Conservation (phyloP, 768 basidiomycete genomes). For the Tephrocybe sp. region DNA sequence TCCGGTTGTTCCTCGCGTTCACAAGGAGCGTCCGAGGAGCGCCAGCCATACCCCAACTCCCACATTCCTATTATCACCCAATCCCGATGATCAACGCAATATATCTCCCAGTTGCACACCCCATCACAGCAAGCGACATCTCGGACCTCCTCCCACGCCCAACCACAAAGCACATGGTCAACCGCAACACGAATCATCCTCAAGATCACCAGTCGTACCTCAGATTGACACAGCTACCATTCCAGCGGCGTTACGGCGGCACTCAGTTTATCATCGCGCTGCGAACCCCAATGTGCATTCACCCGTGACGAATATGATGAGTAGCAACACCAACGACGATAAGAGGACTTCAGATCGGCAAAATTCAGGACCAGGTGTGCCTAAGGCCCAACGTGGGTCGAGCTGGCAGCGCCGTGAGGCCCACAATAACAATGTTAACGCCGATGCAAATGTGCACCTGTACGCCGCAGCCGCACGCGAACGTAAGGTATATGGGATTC, state of each 20-base stretch:
- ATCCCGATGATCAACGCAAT: slow-evolving; percentile 10
- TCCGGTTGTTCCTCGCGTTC: neutral
- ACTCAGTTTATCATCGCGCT: slow-evolving; percentile 28
- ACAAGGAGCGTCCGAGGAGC: slow-evolving; percentile 24
- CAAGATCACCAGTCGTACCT: slow-evolving; percentile 31
- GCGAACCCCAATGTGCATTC: slow-evolving; percentile 7
- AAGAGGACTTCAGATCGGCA: slow-evolving; percentile 5
- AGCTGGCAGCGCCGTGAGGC: slow-evolving; percentile 5
- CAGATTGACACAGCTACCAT: slow-evolving; percentile 17
- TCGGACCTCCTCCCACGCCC: slow-evolving; percentile 10
- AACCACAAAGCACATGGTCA: neutral
- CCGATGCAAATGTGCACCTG: slow-evolving; percentile 18
- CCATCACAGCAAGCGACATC: slow-evolving; percentile 3
- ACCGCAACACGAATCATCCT: slow-evolving; percentile 15
- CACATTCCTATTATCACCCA: slow-evolving; percentile 19
- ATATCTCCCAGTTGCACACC: slow-evolving; percentile 7
- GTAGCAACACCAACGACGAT: neutral
- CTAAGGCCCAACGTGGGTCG: neutral
- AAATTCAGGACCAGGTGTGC: neutral
- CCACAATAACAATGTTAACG: slow-evolving; percentile 10
- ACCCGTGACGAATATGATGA: neutral
- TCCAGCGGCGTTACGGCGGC: slow-evolving; percentile 25
- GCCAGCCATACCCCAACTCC: slow-evolving; percentile 24
- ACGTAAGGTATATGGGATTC: slow-evolving; percentile 52
- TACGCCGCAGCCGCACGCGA: slow-evolving; percentile 43